These are phyloP conservation scores for Lachnellula subtilissima DNA, from an alignment of 2,329 filamentous ascomycete genomes.

Conservation along the genomic window DNA sequence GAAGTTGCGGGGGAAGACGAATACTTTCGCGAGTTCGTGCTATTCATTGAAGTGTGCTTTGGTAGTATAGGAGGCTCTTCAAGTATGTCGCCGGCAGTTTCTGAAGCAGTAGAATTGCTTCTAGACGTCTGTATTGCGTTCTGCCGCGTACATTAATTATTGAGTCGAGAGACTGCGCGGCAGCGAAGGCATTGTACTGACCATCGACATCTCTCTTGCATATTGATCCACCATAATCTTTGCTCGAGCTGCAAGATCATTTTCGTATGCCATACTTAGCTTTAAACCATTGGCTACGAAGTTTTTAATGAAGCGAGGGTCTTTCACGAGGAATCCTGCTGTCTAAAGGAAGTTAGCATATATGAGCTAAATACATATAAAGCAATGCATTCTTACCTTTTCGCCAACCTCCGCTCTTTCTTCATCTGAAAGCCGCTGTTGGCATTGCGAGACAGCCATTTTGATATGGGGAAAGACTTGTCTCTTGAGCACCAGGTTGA, in stretches of 20 bases:
- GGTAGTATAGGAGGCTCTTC: background rate
- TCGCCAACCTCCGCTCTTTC: slow-evolving; percentile 11
- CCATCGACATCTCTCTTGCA: background rate
- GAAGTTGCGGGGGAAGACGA: slow-evolving; percentile 12
- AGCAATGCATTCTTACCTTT: slow-evolving; percentile 4
- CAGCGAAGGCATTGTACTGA: too few relatives aligned
- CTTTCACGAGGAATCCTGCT: slow-evolving; percentile 3
- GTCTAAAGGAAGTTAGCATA: slow-evolving; percentile 3
- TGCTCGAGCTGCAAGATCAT: slow-evolving; percentile 1
- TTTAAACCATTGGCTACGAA: slow-evolving; percentile 5
- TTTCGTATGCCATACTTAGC: slow-evolving; percentile 4
- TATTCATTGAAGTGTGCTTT: background rate
- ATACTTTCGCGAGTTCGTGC: background rate
- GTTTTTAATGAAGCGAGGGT: slow-evolving; percentile 5
- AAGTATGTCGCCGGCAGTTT: background rate
- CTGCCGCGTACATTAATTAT: too few relatives aligned
- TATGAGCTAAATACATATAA: background rate
- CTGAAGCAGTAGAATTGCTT: background rate
- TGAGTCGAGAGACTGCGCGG: too few relatives aligned
- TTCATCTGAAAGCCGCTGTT: background rate
- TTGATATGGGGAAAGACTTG: slow-evolving; percentile 16
- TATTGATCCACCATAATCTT: background rate
- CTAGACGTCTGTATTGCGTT: background rate
- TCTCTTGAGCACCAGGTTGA: background rate
- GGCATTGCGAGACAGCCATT: slow-evolving; percentile 4